Percentiles rank a stretch among this genome's conserved stretches.
Evolutionary conservation across 345 rosid genomes (phyloP).

Genomic region (Camelina hispida): DNA sequence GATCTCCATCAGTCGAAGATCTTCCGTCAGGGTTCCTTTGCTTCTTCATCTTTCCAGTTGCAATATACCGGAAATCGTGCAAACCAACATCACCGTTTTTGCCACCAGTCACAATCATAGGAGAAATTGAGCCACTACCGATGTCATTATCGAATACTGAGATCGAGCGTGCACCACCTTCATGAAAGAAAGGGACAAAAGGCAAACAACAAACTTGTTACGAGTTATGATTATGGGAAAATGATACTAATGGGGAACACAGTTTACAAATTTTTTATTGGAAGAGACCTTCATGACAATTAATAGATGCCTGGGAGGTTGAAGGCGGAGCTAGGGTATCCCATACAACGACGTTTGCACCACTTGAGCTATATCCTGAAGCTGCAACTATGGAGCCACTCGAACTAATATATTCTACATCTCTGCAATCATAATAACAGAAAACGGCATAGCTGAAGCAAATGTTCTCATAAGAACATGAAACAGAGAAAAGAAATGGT

Average conservation of each 20-base stretch:
- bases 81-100: constrained; percentile 89
- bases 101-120: constrained; percentile 91
- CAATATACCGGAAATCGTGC: constrained; percentile 91
- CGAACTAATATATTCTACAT: constrained; percentile 79
- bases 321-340: constrained; percentile 93
- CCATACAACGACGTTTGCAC: constrained; percentile 89
- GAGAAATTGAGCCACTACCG: constrained; percentile 91
- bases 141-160: constrained; percentile 86
- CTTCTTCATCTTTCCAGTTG: constrained; percentile 81
- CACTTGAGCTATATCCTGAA: constrained; percentile 79
- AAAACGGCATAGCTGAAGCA: background rate
- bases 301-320: constrained; percentile 79
- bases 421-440: constrained; percentile 59
- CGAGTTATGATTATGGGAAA: constrained; percentile 3
- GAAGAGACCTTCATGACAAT: constrained; percentile 83
- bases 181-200: constrained; percentile 29
- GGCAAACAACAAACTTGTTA: constrained; percentile 6
- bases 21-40: constrained; percentile 53
- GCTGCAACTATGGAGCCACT: constrained; percentile 92
- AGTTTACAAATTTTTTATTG: background rate
- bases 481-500: background rate
- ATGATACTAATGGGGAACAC: constrained; percentile 10
- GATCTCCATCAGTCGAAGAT: constrained; percentile 54
- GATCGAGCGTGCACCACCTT: constrained; percentile 93
- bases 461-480: background rate